Evolutionary conservation across 2,329 filamentous ascomycete genomes (phyloP), one percentile per base, ranked within the genome.

Genomic region (Neurospora crassa): DNA sequence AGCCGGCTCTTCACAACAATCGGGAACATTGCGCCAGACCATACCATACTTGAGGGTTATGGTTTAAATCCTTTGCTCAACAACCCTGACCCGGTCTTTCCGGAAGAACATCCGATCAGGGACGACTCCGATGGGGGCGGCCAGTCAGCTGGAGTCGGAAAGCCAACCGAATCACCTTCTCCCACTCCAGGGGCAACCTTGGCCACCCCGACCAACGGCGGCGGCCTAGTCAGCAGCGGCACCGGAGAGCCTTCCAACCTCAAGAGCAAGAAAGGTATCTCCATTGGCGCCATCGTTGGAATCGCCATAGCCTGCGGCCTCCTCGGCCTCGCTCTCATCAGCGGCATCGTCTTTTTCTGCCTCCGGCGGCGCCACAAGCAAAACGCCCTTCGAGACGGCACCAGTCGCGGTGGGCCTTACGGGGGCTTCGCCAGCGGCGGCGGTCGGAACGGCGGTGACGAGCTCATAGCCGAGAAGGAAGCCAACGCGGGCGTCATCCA

Each of bases 381-480:
- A 3, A 63, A 63, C 29, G 53, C 53, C 2, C 24, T 37, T 0
- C 24, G 53, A 10, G 29, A 29, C 16, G 24, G 24, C 11, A n/a
- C 24, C 53, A 76, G 73, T 41, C 72, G 76, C 40, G 70, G 71
- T 2, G 74, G 76, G 29, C 75, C 76, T 24, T 74, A 75, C 69
- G 73, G 75, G 40, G 74, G 74, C 59, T 76, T 76, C 70, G 73
- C 78, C 5, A 80, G 77, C 77, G 75, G 71, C 67, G 73, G 70
- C 18, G 72, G 68, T 45, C 71, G 68, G 63, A 72, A 67, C 69
- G 74, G 75, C 63, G 73, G 75, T 70, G 76, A 79, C 71, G 79
- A 81, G 42, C 84, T 84, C 74, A 81, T 85, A 69, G 79, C 80
- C 68, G 84, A 85, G 74, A 86, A 86, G 79, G 84, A 85, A 68